These are phyloP conservation scores for Abortiporus biennis DNA, from an alignment of 1,284 basidiomycete genomes.

Conservation along the genomic window DNA sequence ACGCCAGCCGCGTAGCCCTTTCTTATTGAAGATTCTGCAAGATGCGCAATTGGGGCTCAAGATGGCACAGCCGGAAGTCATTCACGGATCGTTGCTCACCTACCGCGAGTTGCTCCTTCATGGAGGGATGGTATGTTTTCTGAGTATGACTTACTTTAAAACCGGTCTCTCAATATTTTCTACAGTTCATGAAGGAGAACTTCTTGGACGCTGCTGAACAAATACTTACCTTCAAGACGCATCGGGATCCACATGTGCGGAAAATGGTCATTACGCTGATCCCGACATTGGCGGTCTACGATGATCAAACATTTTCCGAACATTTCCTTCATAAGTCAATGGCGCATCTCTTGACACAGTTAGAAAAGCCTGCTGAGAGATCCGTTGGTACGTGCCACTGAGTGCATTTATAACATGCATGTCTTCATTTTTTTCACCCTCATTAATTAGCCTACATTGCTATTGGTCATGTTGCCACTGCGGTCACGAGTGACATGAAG, in stretches of 20 bases:
- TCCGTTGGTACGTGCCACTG: conserved; percentile 64
- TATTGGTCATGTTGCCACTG: conserved; percentile 91
- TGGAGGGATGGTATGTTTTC: conserved; percentile 77
- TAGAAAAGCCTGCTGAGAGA: conserved; percentile 87
- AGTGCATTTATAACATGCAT: no score
- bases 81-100: conserved; percentile 91
- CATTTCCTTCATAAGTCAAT: conserved; percentile 89
- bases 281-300: conserved; percentile 90
- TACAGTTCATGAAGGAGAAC: conserved; percentile 88
- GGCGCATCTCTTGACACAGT: conserved; percentile 82
- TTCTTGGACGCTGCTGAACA: conserved; percentile 89
- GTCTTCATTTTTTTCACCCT: conserved; percentile 2
- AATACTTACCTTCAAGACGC: conserved; percentile 85
- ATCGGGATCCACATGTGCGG: conserved; percentile 81
- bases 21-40: conserved; percentile 75
- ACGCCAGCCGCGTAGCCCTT: conserved; percentile 58
- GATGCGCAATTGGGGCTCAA: conserved; percentile 88
- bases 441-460: conserved; percentile 78
- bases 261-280: conserved; percentile 94
- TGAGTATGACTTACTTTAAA: no score
- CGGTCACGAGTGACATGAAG: conserved; percentile 93
- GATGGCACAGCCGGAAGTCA: conserved; percentile 76
- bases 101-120: conserved; percentile 90
- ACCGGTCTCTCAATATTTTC: neutral
- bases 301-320: conserved; percentile 86